phyloP scores from a whole-genome alignment of 371 early-diverging fungal genomes.

The Fennellomyces sp. region DNA sequence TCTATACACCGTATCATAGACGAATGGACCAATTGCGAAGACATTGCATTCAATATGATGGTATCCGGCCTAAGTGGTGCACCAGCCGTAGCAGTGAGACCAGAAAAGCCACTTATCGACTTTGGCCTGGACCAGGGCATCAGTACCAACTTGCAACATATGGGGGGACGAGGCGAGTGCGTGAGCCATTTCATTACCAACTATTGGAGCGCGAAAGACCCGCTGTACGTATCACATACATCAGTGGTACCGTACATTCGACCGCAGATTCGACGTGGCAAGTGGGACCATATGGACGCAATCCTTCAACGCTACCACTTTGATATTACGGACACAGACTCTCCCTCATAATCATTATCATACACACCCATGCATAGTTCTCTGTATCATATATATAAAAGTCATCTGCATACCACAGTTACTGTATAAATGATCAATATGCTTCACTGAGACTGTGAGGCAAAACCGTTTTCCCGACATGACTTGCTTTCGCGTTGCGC shows the following conservation, averaged over 20 bases:
- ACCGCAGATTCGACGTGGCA: slow-evolving; percentile 20
- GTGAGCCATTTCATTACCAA: slow-evolving; percentile 31
- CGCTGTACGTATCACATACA: slow-evolving; percentile 21
- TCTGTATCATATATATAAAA: too few relatives aligned
- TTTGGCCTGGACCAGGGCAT: slow-evolving; percentile 41
- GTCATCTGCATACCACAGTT: too few relatives aligned
- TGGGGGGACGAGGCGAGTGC: slow-evolving; percentile 35
- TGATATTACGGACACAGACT: too few relatives aligned
- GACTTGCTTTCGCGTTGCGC: too few relatives aligned
- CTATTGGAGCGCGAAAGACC: slow-evolving; percentile 36
- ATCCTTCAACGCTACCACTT: too few relatives aligned
- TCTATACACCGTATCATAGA: slow-evolving; percentile 40
- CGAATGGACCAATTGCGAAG: slow-evolving; percentile 45
- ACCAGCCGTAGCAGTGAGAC: slow-evolving; percentile 25
- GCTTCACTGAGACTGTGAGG: too few relatives aligned
- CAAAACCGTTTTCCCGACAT: too few relatives aligned
- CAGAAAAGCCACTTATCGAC: slow-evolving; percentile 25
- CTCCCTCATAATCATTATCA: too few relatives aligned
- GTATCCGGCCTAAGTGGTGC: slow-evolving; percentile 35
- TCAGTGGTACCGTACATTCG: slow-evolving; percentile 16
- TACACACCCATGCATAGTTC: too few relatives aligned
- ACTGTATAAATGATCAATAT: too few relatives aligned
- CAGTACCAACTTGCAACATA: slow-evolving; percentile 35
- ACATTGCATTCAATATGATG: slow-evolving; percentile 50
- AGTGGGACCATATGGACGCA: slow-evolving; percentile 19